These are phyloP conservation scores for Aureobasidium namibiae DNA, from an alignment of 2,329 filamentous ascomycete species.

Conservation along the genomic window DNA sequence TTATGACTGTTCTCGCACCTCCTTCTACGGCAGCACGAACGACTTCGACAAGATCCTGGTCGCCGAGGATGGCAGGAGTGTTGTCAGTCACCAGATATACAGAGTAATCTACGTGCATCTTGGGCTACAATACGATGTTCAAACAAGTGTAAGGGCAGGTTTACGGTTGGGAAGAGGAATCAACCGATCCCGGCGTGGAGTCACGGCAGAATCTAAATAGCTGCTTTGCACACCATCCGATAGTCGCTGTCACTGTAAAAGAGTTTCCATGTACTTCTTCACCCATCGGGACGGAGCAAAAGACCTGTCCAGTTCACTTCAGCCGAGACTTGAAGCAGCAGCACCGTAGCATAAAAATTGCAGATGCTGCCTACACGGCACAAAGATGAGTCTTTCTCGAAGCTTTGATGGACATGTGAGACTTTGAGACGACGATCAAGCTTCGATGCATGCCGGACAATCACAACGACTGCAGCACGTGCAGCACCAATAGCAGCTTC, in stretches of 20 bases:
- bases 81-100: slow-evolving; percentile 92
- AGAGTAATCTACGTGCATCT: slow-evolving; percentile 57
- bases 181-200: slow-evolving; percentile 7
- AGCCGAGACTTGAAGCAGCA: neutral
- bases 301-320: neutral
- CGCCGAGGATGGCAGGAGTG: slow-evolving; percentile 71
- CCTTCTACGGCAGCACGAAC: slow-evolving; percentile 69
- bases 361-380: neutral
- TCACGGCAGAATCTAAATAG: neutral
- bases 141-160: neutral
- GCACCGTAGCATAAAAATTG: no score
- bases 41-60: slow-evolving; percentile 59
- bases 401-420: neutral
- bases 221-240: neutral
- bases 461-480: neutral
- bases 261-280: no score
- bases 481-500: neutral
- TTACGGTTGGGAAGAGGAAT: neutral
- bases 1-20: slow-evolving; percentile 37
- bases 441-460: neutral
- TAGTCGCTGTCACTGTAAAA: neutral
- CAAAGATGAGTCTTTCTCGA: neutral
- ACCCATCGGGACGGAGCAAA: no score
- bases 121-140: slow-evolving; percentile 3
- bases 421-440: neutral